phyloP scores from a whole-genome alignment of 495 filamentous ascomycete genomes.

The Endocarpon pusillum region DNA sequence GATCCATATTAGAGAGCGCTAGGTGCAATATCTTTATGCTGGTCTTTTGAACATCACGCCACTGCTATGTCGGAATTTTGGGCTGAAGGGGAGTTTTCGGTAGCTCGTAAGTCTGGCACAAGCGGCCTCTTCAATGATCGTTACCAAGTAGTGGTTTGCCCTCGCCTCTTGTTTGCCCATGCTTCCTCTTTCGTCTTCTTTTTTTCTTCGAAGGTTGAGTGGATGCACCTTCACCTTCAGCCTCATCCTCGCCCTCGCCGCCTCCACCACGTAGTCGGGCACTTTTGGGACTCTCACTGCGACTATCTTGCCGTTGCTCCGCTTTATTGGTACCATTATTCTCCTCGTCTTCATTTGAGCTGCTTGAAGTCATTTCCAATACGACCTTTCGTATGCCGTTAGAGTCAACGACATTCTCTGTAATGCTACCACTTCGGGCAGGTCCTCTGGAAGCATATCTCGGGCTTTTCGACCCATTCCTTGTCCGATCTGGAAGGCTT shows the following conservation, averaged over 20 bases:
- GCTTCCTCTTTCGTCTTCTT: background rate
- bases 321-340: background rate
- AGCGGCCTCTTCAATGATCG: too few relatives aligned
- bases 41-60: too few relatives aligned
- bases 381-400: conserved; percentile 75
- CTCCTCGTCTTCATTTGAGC: conserved; percentile 23
- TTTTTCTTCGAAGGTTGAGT: background rate
- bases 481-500: background rate
- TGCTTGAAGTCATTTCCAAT: conserved; percentile 50
- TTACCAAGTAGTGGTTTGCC: background rate
- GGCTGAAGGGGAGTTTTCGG: too few relatives aligned
- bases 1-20: too few relatives aligned
- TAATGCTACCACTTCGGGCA: conserved; percentile 73
- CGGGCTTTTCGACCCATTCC: background rate
- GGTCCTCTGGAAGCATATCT: conserved; percentile 28
- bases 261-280: background rate
- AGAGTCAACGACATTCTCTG: conserved; percentile 68
- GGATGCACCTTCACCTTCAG: background rate
- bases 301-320: too few relatives aligned
- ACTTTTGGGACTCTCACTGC: too few relatives aligned
- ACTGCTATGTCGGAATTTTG: too few relatives aligned
- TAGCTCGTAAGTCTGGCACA: too few relatives aligned
- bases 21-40: too few relatives aligned
- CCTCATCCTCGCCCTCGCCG: background rate
- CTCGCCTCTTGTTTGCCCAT: background rate